Evolutionary conservation across 2,329 filamentous ascomycete species (phyloP).

Genomic region (Microdochium bolleyi): DNA sequence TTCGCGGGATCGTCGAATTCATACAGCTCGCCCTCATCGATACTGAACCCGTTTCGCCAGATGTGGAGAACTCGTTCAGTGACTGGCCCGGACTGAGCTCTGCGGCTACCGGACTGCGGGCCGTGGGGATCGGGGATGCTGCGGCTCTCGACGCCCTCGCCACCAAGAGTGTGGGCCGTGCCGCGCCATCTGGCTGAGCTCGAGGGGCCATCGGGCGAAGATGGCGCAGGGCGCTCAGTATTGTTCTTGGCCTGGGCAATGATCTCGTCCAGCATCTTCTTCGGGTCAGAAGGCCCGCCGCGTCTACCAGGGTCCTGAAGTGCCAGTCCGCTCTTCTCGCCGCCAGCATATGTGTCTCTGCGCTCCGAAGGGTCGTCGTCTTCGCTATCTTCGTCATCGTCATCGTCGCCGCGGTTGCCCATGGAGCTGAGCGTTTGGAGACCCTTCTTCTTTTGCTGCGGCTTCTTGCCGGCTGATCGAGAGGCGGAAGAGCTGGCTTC

Average conservation of each 20-base stretch:
- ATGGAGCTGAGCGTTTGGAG: constrained; percentile 53
- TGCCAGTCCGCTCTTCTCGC: constrained; percentile 71
- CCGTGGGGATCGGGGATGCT: constrained; percentile 53
- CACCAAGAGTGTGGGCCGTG: constrained; percentile 67
- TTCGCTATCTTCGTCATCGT: constrained; percentile 48
- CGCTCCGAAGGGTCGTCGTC: constrained; percentile 50
- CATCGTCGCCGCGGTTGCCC: constrained; percentile 40
- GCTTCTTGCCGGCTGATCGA: constrained; percentile 27
- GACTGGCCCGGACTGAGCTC: constrained; percentile 31
- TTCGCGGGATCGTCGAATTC: constrained; percentile 75
- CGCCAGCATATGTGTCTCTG: constrained; percentile 71
- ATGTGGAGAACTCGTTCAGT: constrained; percentile 67
- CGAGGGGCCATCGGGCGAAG: constrained; percentile 41
- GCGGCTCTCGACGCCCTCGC: constrained; percentile 66
- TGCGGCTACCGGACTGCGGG: constrained; percentile 16
- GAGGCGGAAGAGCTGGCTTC: constrained; percentile 25
- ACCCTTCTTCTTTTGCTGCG: constrained; percentile 48
- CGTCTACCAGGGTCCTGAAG: constrained; percentile 53
- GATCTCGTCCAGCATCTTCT: constrained; percentile 54
- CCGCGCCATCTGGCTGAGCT: constrained; percentile 55
- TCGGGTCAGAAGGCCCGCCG: constrained; percentile 30
- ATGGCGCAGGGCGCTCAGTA: constrained; percentile 44
- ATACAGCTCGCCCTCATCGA: constrained; percentile 71
- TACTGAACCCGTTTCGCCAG: constrained; percentile 79
- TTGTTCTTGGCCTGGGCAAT: constrained; percentile 60